Percentiles rank a stretch among this genome's conserved stretches.
Conservation (phyloP, 2,329 filamentous ascomycete species). For the Claviceps sp. region DNA sequence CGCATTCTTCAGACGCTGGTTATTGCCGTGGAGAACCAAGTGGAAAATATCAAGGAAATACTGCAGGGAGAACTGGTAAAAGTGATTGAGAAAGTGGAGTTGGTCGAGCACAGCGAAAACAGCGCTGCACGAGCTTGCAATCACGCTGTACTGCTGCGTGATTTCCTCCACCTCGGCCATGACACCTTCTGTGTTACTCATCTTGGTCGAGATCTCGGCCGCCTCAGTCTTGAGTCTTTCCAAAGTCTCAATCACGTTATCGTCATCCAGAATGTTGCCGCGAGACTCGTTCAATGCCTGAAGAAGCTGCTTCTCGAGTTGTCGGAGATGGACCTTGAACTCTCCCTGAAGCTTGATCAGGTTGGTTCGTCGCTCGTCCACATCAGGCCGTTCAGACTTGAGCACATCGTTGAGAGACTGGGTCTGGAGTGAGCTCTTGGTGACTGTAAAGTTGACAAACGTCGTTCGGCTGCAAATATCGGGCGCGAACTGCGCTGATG, state of each 20-base stretch:
- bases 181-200: slow-evolving; percentile 89
- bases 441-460: slow-evolving; percentile 98
- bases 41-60: slow-evolving; percentile 98
- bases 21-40: slow-evolving; percentile 71
- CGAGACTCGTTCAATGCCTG: slow-evolving; percentile 95
- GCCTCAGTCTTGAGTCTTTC: slow-evolving; percentile 98
- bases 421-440: slow-evolving; percentile 94
- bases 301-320: slow-evolving; percentile 84
- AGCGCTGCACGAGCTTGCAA: slow-evolving; percentile 89
- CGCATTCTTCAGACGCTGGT: slow-evolving; percentile 49
- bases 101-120: slow-evolving; percentile 96
- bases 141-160: slow-evolving; percentile 84
- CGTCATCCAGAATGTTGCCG: slow-evolving; percentile 95
- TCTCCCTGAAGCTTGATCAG: slow-evolving; percentile 98
- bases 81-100: slow-evolving; percentile 95
- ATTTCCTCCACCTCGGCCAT: slow-evolving; percentile 97
- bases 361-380: slow-evolving; percentile 91
- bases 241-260: slow-evolving; percentile 93
- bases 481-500: slow-evolving; percentile 86
- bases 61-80: slow-evolving; percentile 97
- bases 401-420: slow-evolving; percentile 95
- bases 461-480: slow-evolving; percentile 97
- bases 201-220: slow-evolving; percentile 90
- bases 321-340: slow-evolving; percentile 94
- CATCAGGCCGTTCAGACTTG: slow-evolving; percentile 92